A percentile compares a stretch with the other conserved stretches of the same genome.
These are phyloP conservation scores for Inga leiocalycina DNA, from an alignment of 306 rosid genomes.

Conservation along the genomic window DNA sequence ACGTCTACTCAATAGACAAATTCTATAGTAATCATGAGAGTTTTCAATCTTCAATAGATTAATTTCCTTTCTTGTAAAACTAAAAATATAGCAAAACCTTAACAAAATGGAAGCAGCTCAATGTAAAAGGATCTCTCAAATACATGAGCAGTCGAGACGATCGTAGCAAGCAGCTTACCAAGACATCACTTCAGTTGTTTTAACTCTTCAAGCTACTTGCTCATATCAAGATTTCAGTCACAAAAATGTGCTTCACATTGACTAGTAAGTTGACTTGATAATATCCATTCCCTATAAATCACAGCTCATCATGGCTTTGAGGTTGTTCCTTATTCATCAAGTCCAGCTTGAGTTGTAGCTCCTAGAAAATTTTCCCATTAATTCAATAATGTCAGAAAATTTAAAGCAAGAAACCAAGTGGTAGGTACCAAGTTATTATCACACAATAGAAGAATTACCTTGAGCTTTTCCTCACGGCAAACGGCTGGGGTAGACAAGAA, in stretches of 20 bases:
- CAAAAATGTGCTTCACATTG: conserved; percentile 19
- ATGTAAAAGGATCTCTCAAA: background rate
- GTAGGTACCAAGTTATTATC: conserved; percentile 20
- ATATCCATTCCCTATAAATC: conserved; percentile 28
- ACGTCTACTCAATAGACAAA: background rate
- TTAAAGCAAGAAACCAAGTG: background rate
- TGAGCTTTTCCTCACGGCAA: conserved; percentile 81
- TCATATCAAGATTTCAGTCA: conserved; percentile 30
- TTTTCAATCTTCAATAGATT: background rate
- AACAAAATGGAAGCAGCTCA: background rate
- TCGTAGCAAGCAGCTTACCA: conserved; percentile 34
- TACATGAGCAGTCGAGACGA: background rate
- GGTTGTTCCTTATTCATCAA: conserved; percentile 70
- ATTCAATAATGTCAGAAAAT: conserved; percentile 29
- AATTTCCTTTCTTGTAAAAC: background rate
- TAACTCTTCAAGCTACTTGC: conserved; percentile 36
- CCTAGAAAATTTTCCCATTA: conserved; percentile 52
- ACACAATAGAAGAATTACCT: conserved; percentile 51
- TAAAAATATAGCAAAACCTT: background rate
- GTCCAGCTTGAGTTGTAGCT: conserved; percentile 79
- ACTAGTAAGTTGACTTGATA: conserved; percentile 36
- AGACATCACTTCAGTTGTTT: conserved; percentile 33
- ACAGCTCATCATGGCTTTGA: conserved; percentile 77
- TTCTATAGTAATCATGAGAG: background rate
- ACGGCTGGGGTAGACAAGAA: conserved; percentile 80